phyloP scores from a whole-genome alignment of 2,329 filamentous ascomycete genomes.

The Raffaelea ambrosiae region DNA sequence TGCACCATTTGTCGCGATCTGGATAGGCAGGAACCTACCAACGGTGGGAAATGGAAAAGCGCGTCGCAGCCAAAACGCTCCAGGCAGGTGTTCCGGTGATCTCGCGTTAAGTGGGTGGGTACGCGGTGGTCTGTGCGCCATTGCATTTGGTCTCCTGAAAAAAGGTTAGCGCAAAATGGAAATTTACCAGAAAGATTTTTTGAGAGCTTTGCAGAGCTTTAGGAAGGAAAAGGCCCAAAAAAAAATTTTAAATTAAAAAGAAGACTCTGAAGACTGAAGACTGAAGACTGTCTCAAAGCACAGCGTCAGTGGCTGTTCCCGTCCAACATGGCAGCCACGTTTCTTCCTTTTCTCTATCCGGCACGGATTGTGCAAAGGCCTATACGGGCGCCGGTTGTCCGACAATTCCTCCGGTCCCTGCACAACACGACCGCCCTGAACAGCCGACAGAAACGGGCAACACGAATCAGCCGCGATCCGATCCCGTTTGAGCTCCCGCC shows the following conservation, averaged over 20 bases:
- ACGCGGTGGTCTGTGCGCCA: neutral
- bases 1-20: neutral
- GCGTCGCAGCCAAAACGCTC: no score
- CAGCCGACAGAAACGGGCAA: neutral
- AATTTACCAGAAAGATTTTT: no score
- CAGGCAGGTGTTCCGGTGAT: neutral
- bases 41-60: no score
- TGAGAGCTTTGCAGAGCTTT: no score
- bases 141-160: neutral
- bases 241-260: neutral
- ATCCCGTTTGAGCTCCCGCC: slow-evolving; percentile 44
- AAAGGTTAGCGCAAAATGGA: no score
- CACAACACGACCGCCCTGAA: slow-evolving; percentile 12
- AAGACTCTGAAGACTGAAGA: neutral
- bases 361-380: slow-evolving; percentile 54
- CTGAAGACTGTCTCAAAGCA: no score
- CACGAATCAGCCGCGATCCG: slow-evolving; percentile 18
- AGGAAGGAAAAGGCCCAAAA: no score
- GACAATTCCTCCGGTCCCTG: slow-evolving; percentile 19
- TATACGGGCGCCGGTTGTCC: slow-evolving; percentile 13
- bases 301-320: no score
- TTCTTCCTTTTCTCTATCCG: slow-evolving; percentile 64
- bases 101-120: slow-evolving; percentile 8
- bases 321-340: slow-evolving; percentile 34
- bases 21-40: no score